Evolutionary conservation across 2,329 filamentous ascomycete species (phyloP), one percentile per base, ranked within the genome.

Genomic region (Alternaria postmessia): DNA sequence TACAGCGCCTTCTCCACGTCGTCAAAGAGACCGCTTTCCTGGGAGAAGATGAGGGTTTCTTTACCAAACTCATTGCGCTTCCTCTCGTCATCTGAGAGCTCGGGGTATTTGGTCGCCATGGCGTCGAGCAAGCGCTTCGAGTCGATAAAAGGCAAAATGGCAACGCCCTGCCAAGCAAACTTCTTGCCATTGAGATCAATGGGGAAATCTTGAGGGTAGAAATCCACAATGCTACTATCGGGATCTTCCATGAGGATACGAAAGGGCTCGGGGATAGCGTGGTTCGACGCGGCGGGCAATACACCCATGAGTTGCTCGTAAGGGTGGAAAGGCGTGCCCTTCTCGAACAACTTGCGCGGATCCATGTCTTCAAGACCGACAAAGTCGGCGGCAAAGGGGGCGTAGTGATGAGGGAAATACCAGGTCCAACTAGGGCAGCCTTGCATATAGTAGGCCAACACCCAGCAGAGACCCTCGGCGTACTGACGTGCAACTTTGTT

Each of bases 301-400:
- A 99, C 95, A 71, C 95, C 96, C 95, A 99, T 99, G 51, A 99
- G 84, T 79, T 99, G 95, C 80, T 99, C 95, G 75, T 97, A 99
- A 0, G 95, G 96, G 67, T 85, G 91, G 69, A 97, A 97, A 4
- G 93, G 91, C 49, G 85, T 88, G 11, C 94, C 94, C 78, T 94
- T 92, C 59, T 92, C 86, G 69, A 99, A 99, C 18, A 86, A 83
- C 66, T 97, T 87, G 24, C 70, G 69, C 6, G 75, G 74, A 32
- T 91, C 85, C 84, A 97, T 88, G 68, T 93, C 89, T 53, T 85
- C 87, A 46, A 99, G 84, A 57, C 94, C 89, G 59, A 91, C 89
- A 78, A 99, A 99, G 78, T 99, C 95, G 53, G 93, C 91, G 3
- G 95, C 95, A 76, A 99, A 99, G 4, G 96, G 95, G 1, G 95